Conservation (phyloP, 441 rosid genomes). For the Melastoma candidum region DNA sequence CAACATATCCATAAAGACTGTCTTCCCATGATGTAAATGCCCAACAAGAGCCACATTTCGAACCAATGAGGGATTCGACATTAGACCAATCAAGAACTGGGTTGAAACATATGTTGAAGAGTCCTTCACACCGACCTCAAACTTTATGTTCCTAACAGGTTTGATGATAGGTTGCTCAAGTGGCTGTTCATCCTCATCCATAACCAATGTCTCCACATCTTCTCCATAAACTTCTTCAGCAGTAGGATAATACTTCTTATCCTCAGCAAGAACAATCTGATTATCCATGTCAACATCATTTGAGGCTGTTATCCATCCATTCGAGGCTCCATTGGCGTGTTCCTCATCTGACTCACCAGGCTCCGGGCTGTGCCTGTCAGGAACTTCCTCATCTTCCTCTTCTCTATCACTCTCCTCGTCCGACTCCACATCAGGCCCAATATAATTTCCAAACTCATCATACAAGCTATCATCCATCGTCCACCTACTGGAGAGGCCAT, state of each 20-base stretch:
- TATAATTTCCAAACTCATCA: conserved; percentile 94
- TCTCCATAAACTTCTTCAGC: conserved; percentile 97
- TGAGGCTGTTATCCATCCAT: conserved; percentile 72
- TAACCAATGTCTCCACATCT: conserved; percentile 89
- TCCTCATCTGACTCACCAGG: conserved; percentile 54
- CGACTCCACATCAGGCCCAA: conserved; percentile 94
- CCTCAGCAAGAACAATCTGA: conserved; percentile 93
- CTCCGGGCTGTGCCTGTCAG: conserved; percentile 41
- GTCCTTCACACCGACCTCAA: conserved; percentile 91
- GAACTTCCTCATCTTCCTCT: conserved; percentile 59
- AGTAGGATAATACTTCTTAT: conserved; percentile 89
- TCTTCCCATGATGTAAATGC: conserved; percentile 87
- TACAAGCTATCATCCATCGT: conserved; percentile 86
- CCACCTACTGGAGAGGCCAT: background rate
- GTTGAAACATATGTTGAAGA: conserved; percentile 82
- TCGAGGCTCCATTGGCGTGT: conserved; percentile 35
- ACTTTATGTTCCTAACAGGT: conserved; percentile 66
- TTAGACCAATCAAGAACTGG: conserved; percentile 83
- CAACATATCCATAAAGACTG: conserved; percentile 93
- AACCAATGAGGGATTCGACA: conserved; percentile 78
- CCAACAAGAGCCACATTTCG: conserved; percentile 96
- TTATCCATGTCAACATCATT: conserved; percentile 79
- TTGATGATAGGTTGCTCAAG: conserved; percentile 81
- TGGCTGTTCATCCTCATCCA: conserved; percentile 94
- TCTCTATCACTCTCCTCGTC: conserved; percentile 72